Evolutionary conservation across 176 grass and related monocot genomes (phyloP).

Genomic region (Oryza australiensis): DNA sequence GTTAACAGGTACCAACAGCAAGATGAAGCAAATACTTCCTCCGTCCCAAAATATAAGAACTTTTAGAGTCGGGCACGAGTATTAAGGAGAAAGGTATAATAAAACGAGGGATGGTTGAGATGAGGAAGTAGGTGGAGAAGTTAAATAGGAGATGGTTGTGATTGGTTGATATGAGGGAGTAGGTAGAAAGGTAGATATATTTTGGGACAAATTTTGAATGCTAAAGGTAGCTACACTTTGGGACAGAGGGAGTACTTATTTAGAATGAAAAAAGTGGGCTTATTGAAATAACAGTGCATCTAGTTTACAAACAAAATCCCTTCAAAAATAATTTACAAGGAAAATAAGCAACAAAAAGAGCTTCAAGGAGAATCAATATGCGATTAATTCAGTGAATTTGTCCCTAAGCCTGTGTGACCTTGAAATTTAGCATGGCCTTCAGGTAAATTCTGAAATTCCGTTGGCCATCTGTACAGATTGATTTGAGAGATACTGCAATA

Average conservation of each 20-base stretch:
- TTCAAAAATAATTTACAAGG: not conserved
- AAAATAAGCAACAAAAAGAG: not conserved
- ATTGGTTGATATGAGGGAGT: too few species aligned
- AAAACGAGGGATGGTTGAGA: too few species aligned
- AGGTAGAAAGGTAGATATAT: too few species aligned
- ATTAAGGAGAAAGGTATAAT: too few species aligned
- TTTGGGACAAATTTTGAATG: too few species aligned
- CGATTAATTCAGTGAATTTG: not conserved
- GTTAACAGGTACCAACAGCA: slow-evolving; percentile 4
- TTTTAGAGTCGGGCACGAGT: too few species aligned
- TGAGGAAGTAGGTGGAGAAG: too few species aligned
- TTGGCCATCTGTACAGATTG: slow-evolving; percentile 4
- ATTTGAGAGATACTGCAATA: not conserved
- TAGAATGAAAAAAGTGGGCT: not conserved
- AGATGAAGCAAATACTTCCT: not conserved
- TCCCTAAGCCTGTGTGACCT: not conserved
- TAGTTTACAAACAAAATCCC: not conserved
- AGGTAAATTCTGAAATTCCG: slow-evolving; percentile 17
- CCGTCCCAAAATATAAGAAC: too few species aligned
- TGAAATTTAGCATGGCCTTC: not conserved
- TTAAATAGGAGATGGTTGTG: too few species aligned
- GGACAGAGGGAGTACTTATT: not conserved
- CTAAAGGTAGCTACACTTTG: too few species aligned
- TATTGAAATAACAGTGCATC: not conserved
- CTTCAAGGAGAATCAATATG: slow-evolving; percentile 7